A percentile compares a stretch with the other conserved stretches of the same genome.
phyloP scores from a whole-genome alignment of 2,329 filamentous ascomycete genomes.

The Periconia sp. region DNA sequence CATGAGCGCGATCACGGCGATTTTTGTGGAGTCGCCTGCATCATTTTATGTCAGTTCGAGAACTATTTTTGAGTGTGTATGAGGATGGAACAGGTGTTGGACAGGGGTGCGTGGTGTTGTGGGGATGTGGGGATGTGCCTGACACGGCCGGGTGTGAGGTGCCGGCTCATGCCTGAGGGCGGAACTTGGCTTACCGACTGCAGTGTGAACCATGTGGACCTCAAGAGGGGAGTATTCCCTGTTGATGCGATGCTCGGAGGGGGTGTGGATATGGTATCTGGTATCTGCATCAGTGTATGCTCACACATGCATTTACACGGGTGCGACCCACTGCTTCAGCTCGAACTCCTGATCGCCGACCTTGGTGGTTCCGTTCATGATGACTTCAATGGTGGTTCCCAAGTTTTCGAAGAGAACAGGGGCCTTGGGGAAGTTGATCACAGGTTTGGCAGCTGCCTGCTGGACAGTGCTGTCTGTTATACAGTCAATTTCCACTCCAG shows the following conservation, averaged over 20 bases:
- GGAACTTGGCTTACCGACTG: constrained; percentile 37
- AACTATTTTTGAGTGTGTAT: background rate
- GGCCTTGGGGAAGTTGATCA: constrained; percentile 46
- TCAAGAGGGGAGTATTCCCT: constrained; percentile 52
- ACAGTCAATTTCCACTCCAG: constrained; percentile 3
- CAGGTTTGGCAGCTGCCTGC: constrained; percentile 29
- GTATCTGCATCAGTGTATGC: background rate
- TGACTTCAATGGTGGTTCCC: constrained; percentile 59
- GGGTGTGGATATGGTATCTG: constrained; percentile 18
- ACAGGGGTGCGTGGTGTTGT: background rate
- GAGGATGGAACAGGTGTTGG: background rate
- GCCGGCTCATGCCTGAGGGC: background rate
- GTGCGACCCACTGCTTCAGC: constrained; percentile 24
- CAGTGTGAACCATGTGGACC: constrained; percentile 62
- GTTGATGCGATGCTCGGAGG: constrained; percentile 59
- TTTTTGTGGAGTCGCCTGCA: constrained; percentile 34
- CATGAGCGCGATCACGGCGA: constrained; percentile 47
- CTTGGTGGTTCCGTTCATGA: constrained; percentile 54
- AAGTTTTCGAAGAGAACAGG: constrained; percentile 58
- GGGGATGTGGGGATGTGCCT: background rate
- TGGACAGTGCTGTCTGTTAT: constrained; percentile 33
- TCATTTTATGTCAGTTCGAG: constrained; percentile 1
- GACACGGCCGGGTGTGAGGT: background rate
- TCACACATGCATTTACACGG: background rate
- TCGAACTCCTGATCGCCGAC: constrained; percentile 45